Conservation (phyloP, 352 stramenopile species). For the Phytophthora niederhauseri region DNA sequence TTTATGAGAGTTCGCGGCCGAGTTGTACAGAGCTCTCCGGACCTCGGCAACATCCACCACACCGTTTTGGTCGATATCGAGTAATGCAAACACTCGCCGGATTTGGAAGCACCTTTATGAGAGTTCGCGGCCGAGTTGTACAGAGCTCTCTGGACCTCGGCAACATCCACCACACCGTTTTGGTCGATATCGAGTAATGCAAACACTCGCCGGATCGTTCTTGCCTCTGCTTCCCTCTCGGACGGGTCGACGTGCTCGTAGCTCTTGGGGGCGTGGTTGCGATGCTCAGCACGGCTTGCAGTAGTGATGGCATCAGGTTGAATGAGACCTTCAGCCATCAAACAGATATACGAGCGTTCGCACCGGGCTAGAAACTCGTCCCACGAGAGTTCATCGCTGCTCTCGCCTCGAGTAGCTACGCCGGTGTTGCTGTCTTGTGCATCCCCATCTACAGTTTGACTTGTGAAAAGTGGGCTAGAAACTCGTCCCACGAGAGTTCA, state of each 20-base stretch:
- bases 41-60: conserved; percentile 71
- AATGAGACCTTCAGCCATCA: conserved; percentile 50
- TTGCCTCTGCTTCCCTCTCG: conserved; percentile 44
- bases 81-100: conserved; percentile 65
- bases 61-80: conserved; percentile 66
- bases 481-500: conserved; percentile 57
- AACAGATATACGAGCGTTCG: conserved; percentile 47
- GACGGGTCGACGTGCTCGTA: conserved; percentile 6
- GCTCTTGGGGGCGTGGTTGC: neutral
- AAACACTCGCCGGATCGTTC: conserved; percentile 62
- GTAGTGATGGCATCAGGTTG: conserved; percentile 9
- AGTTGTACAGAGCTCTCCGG: conserved; percentile 47
- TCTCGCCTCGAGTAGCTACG: neutral
- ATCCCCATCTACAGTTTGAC: neutral
- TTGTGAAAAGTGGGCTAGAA: conserved; percentile 44
- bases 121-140: conserved; percentile 31
- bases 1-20: conserved; percentile 11
- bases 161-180: conserved; percentile 66
- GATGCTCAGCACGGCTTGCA: neutral
- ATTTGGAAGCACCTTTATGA: conserved; percentile 7
- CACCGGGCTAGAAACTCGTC: conserved; percentile 58
- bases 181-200: conserved; percentile 57
- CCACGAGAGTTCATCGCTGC: conserved; percentile 50
- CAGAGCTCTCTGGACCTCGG: conserved; percentile 58
- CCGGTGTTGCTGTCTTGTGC: neutral